Evolutionary conservation across 768 basidiomycete genomes (phyloP), one percentile per base, ranked within the genome.

Genomic region (Rhizopogon roseolus): DNA sequence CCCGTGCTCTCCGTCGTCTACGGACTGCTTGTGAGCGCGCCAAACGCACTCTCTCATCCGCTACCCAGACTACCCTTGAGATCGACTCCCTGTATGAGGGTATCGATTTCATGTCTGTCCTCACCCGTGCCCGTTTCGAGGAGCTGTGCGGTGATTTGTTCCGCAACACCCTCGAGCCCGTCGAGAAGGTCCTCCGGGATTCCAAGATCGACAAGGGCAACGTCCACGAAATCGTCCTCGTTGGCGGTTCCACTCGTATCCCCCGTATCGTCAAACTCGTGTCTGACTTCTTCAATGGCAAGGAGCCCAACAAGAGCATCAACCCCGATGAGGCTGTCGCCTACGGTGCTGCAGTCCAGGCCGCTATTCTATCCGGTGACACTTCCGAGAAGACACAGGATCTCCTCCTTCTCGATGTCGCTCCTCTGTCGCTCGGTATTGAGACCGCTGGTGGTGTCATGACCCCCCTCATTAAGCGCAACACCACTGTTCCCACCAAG

Each of bases 281-380:
- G 54, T 95, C 92, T 60, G 95, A 98, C 74, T 97, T 90, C 84
- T 98, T 98, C 81, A 92, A 91, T 71, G 95, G 95, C 70, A 94
- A 95, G 80, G 94, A 97, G 78, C 95, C 93, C 65, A 94, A 93
- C 82, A 97, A 95, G 83, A 89, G 88, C 76, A 98, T 98, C 81
- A 98, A 98, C 85, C 96, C 96, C 50, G 96, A 98, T 61, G 96
- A 98, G 76, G 95, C 96, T 53, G 94, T 98, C 54, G 96, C 96
- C 17, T 97, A 97, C 71, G 95, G 96, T 80, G 96, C 96, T 53
- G 96, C 96, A 55, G 94, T 99, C 63, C 95, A 98, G 76, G 96
- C 93, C 54, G 96, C 95, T 64, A 96, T 98, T 65, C 87, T 98
- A 54, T 92, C 96, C 27, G 96, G 96, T 66, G 93, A 98, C 71